These are phyloP conservation scores for Ustilago esculenta DNA, from an alignment of 1,284 basidiomycete genomes.

Conservation along the genomic window DNA sequence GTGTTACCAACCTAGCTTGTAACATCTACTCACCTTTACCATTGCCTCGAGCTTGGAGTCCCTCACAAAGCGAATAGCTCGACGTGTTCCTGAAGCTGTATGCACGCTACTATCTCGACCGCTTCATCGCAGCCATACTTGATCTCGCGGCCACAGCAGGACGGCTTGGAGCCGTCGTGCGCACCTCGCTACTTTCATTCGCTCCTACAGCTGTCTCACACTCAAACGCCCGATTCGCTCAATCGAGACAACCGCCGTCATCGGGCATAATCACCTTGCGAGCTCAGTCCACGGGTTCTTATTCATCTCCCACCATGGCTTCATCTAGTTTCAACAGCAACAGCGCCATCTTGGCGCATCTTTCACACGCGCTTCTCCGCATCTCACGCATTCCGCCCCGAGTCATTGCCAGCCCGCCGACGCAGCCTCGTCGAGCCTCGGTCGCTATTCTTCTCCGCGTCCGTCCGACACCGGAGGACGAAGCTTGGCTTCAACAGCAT, in stretches of 20 bases:
- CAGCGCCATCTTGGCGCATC: slow-evolving; percentile 46
- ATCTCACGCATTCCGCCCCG: slow-evolving; percentile 60
- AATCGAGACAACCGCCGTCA: background rate
- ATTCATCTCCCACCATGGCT: slow-evolving; percentile 20
- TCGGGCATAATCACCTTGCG: too few relatives aligned
- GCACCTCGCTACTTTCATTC: slow-evolving; percentile 16
- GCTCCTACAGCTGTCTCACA: background rate
- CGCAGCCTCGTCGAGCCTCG: slow-evolving; percentile 64
- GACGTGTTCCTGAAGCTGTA: background rate
- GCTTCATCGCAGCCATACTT: slow-evolving; percentile 34
- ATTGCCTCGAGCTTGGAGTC: too few relatives aligned
- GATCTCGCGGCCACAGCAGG: slow-evolving; percentile 15
- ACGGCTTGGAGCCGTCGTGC: slow-evolving; percentile 31
- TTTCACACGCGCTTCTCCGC: slow-evolving; percentile 61
- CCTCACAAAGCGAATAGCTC: too few relatives aligned
- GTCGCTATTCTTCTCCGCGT: slow-evolving; percentile 66
- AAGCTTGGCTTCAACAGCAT: slow-evolving; percentile 56
- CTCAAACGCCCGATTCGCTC: background rate
- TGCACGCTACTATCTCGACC: background rate
- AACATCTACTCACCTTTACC: too few relatives aligned
- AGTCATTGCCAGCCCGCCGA: slow-evolving; percentile 62
- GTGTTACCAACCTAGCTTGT: too few relatives aligned
- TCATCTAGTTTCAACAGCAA: slow-evolving; percentile 32
- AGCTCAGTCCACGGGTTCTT: background rate
- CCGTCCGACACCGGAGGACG: slow-evolving; percentile 58